Conservation (phyloP, 2,329 filamentous ascomycete genomes). For the Amylocarpus encephaloides region DNA sequence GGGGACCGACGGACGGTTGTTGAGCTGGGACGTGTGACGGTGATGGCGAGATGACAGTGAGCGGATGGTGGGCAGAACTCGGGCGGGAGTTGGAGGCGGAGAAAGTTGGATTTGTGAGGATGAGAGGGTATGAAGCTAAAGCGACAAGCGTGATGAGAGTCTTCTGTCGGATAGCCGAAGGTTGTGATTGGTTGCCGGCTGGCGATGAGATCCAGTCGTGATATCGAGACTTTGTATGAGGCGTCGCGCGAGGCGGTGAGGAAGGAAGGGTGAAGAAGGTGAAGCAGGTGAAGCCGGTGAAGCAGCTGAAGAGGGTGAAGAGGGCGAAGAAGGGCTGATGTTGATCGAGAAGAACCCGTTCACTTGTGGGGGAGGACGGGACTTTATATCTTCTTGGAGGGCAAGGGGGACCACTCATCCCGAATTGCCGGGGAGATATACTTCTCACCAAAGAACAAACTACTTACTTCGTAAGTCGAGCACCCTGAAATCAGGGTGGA, state of each 20-base stretch:
- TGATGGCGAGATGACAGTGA: background rate
- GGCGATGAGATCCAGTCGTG: background rate
- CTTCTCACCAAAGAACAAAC: background rate
- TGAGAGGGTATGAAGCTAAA: background rate
- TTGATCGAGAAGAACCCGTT: background rate
- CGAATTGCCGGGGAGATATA: background rate
- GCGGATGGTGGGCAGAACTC: background rate
- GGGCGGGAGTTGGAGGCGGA: background rate
- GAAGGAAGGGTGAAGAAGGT: no score
- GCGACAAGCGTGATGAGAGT: background rate
- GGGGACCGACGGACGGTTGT: background rate
- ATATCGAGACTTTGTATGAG: background rate
- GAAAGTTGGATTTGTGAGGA: background rate
- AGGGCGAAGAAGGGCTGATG: background rate
- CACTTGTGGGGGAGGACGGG: background rate
- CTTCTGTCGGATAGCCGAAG: no score
- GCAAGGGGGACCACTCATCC: background rate
- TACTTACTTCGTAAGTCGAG: no score
- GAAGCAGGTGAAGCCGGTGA: no score
- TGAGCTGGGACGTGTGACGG: background rate
- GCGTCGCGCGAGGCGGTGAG: background rate
- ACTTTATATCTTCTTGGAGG: background rate
- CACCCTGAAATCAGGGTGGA: background rate
- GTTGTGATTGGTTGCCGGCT: conserved; percentile 2
- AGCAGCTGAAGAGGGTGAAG: no score